These are phyloP conservation scores for Vitis cinerea DNA, from an alignment of 164 flowering plant species.

Conservation along the genomic window DNA sequence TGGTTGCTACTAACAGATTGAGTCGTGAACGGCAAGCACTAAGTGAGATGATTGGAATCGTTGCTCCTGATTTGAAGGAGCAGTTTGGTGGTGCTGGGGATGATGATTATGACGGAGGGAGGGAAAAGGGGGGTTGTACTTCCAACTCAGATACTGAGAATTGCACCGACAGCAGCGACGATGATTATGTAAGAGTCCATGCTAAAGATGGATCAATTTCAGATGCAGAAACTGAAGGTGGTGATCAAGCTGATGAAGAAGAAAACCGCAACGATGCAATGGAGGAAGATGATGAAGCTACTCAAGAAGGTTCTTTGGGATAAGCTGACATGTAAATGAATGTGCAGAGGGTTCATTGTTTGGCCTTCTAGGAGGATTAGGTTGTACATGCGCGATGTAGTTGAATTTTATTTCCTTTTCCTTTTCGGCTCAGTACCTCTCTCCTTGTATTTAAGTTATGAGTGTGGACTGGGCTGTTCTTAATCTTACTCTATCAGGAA, in stretches of 20 bases:
- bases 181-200: conserved; percentile 17
- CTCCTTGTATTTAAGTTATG: too few relatives aligned
- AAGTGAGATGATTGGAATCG: conserved; percentile 76
- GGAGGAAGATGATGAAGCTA: conserved; percentile 56
- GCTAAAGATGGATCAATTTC: conserved; percentile 26
- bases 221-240: conserved; percentile 49
- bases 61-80: conserved; percentile 69
- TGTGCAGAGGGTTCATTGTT: neutral
- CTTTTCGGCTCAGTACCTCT: neutral
- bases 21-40: conserved; percentile 54
- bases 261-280: conserved; percentile 21
- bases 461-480: too few relatives aligned
- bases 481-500: too few relatives aligned
- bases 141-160: conserved; percentile 66
- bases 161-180: conserved; percentile 32
- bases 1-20: conserved; percentile 19
- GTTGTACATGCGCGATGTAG: neutral
- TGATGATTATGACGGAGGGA: conserved; percentile 13
- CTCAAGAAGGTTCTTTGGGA: conserved; percentile 53
- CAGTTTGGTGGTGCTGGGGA: conserved; percentile 34
- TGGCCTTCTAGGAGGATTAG: neutral
- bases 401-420: neutral
- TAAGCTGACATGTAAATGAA: conserved; percentile 17
- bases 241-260: conserved; percentile 29
- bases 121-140: conserved; percentile 20